These are phyloP conservation scores for Vigna angularis DNA, from an alignment of 306 rosid genomes.

Conservation along the genomic window DNA sequence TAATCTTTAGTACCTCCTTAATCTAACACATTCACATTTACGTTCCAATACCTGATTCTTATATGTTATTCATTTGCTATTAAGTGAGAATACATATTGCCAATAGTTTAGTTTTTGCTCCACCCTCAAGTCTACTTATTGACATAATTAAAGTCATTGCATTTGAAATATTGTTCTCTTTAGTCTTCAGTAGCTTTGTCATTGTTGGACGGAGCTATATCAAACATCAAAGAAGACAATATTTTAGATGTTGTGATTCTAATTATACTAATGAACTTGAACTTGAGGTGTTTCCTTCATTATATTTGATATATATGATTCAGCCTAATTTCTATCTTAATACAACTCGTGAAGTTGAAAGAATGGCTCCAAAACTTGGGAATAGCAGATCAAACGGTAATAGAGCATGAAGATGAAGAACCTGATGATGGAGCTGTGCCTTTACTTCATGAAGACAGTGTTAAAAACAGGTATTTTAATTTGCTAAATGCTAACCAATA, in stretches of 20 bases:
- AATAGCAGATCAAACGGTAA: conserved; percentile 76
- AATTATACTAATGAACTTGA: too few species aligned
- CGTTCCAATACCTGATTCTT: conserved; percentile 26
- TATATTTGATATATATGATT: conserved; percentile 14
- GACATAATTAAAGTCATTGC: too few species aligned
- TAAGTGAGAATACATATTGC: conserved; percentile 29
- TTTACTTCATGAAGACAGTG: conserved; percentile 66
- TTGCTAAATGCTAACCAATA: background rate
- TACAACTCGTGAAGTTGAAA: conserved; percentile 63
- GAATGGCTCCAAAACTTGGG: conserved; percentile 96
- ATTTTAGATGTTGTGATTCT: too few species aligned
- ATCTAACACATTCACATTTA: conserved; percentile 8
- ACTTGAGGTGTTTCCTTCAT: conserved; percentile 11
- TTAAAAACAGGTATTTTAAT: conserved; percentile 65
- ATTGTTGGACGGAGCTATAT: too few species aligned
- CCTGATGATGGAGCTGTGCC: conserved; percentile 85
- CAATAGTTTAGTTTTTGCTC: conserved; percentile 19
- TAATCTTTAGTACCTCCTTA: conserved; percentile 5
- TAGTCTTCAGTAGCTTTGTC: too few species aligned
- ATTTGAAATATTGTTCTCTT: too few species aligned
- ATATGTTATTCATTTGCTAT: conserved; percentile 30
- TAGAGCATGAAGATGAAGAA: conserved; percentile 80
- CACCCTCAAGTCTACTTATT: too few species aligned
- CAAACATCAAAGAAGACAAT: too few species aligned
- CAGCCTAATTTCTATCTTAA: conserved; percentile 21